A percentile compares a stretch with the other conserved stretches of the same genome.
Evolutionary conservation across 495 filamentous ascomycete genomes (phyloP).

Genomic region (Astrothelium macrocarpum): DNA sequence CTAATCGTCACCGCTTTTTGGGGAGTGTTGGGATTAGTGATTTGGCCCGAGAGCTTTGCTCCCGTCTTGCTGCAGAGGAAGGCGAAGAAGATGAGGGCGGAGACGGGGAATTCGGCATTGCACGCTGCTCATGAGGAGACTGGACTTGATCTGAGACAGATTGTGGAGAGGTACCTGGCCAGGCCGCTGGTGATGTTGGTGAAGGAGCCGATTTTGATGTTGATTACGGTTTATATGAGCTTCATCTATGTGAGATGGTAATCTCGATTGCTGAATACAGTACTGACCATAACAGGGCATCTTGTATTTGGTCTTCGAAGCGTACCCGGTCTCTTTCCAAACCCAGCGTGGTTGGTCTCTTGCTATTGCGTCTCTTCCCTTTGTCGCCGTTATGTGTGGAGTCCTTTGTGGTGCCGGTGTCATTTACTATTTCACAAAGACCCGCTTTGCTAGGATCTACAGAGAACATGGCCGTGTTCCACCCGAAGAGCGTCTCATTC

Average conservation of each 20-base stretch:
- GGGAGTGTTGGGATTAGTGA: constrained; percentile 33
- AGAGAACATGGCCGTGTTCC: constrained; percentile 26
- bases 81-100: constrained; percentile 44
- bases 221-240: constrained; percentile 33
- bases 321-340: constrained; percentile 24
- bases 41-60: constrained; percentile 50
- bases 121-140: constrained; percentile 47
- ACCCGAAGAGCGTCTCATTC: constrained; percentile 24
- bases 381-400: constrained; percentile 9
- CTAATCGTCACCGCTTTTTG: background rate
- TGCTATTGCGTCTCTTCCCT: constrained; percentile 20
- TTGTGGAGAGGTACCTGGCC: constrained; percentile 31
- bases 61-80: constrained; percentile 42
- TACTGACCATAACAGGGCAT: constrained; percentile 29
- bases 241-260: constrained; percentile 20
- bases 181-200: constrained; percentile 51
- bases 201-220: constrained; percentile 48
- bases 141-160: constrained; percentile 28
- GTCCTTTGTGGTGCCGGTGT: background rate
- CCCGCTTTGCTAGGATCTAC: constrained; percentile 14
- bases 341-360: constrained; percentile 19
- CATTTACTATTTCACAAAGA: background rate
- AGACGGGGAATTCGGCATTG: constrained; percentile 50
- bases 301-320: constrained; percentile 24
- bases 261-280: background rate